Base-by-base conservation (phyloP, 139 green algal genomes). In the Micractinium conductrix region DNA sequence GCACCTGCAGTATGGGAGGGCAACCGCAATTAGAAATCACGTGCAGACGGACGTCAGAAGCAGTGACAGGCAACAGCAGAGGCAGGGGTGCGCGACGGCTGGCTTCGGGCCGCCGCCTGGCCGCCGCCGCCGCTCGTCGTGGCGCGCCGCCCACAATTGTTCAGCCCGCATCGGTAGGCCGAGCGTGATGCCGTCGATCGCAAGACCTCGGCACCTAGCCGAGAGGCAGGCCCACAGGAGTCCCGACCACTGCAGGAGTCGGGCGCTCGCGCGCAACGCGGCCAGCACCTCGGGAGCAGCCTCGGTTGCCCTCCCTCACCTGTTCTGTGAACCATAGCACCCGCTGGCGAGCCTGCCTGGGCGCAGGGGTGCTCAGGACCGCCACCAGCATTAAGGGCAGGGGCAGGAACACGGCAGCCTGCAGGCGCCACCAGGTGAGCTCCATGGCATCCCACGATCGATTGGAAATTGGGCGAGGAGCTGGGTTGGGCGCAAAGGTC, bases 301-400 rank as follows among this genome's bases (percentile, higher is more conserved):
- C 48, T 58, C 48, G 48, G 48, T n/a, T n/a, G n/a, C 48, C 12
- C 48, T 58, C 48, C 6, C 33, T 7, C 67, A 74, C 67, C 67
- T 74, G 43, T 17, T 75, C 69, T 5, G n/a, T 17, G 38, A 75
- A 75, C 69, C 69, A 75, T 22, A 75, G 69, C 10, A 75, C 69
- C 24, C 21, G 10, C 9, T 28, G 7, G 37, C 69, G 37, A 5
- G 43, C 37, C 22, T 75, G 7, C 9, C 69, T 37, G 38, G 69
- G 69, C 69, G 69, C 69, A n/a, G 69, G 69, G 5, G 38, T 55
- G 69, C 69, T 75, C 12, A 75, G 69, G 37, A 75, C 35, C 16
- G 69, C 38, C 12, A n/a, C 7, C 12, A 75, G 69, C 26, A 75
- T 4, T 9, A 75, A 14, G 30, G 69, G 69, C 9, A 75, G 12